Base-by-base conservation (phyloP, 257 asterid species). In the Plectranthus barbatus region DNA sequence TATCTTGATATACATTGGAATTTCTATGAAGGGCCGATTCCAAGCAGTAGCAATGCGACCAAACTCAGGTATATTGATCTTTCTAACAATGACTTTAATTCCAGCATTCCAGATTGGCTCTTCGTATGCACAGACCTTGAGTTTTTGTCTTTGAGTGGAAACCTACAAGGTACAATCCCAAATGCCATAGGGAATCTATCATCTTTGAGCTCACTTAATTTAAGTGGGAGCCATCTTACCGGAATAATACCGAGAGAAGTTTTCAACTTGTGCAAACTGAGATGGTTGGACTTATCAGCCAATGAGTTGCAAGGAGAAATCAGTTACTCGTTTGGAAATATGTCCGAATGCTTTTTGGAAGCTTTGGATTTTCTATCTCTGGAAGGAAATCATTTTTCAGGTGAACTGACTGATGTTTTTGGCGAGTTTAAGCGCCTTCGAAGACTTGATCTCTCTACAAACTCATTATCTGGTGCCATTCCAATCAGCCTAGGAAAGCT, bases 101-200 rank as follows among this genome's bases (percentile, higher is more conserved):
- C 77, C 33, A 50, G 47, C 15, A 66, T 77, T 19, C 80, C 83
- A 10, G 3, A 64, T 13, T 71, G 70, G 78, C 0, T 44, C 6
- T 60, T 9, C 24, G 17, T 10, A 13, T 50, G 52, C 47, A 70
- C 29, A 6, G 55, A 50, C 6, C 53, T 79, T 9, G 59, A 54
- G 17, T 52, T 12, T 34, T 42, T 73, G 0, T 0, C 0, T 23
- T 9, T 76, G 15, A 8, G 24, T 2, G 0, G 5, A 15, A 59
- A 53, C 5, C 61, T 77, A 17, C 67, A 69, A 5, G 81, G 83
- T 2, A 26, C 60, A 48, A 63, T 79, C 53, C 54, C 71, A 6
- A 56, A 68, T 18, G 46, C 53, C n/a, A 36, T 78, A 24, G 62
- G 55, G 20, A 72, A 74, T 59, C 55, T 71, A 47, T 72, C 60